Conservation (phyloP, 2,329 filamentous ascomycete species). For the Hypoxylon sp. region DNA sequence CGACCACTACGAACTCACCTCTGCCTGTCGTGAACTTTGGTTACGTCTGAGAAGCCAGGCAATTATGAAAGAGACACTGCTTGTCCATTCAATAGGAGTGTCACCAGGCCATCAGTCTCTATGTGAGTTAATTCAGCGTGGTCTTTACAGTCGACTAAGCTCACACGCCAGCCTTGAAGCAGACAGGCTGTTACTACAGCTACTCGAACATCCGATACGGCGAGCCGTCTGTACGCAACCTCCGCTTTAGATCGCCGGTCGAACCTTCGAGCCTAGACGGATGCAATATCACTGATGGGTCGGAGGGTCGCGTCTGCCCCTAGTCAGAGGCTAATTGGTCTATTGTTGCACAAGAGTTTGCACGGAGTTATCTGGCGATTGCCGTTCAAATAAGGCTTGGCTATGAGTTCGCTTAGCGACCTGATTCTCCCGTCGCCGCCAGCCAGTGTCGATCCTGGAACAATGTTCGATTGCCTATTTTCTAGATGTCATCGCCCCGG, state of each 20-base stretch:
- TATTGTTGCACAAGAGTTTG: constrained; percentile 1
- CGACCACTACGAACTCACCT: neutral
- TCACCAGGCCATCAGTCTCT: constrained; percentile 7
- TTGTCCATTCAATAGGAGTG: constrained; percentile 2
- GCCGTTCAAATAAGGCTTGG: constrained; percentile 5
- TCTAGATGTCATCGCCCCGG: constrained; percentile 15
- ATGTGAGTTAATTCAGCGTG: constrained; percentile 1
- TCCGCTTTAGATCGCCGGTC: constrained; percentile 13
- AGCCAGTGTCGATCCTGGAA: constrained; percentile 14
- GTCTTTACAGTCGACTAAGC: neutral
- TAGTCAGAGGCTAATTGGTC: constrained; percentile 7
- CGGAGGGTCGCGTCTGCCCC: constrained; percentile 10
- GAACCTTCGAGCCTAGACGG: constrained; percentile 2
- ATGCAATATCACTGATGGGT: constrained; percentile 2
- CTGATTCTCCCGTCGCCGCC: neutral
- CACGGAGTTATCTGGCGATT: constrained; percentile 5
- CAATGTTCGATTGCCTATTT: constrained; percentile 11
- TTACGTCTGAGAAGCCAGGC: neutral
- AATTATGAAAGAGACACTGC: neutral
- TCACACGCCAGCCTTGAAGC: constrained; percentile 5
- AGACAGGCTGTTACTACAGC: constrained; percentile 28
- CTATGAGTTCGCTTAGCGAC: constrained; percentile 6
- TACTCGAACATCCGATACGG: constrained; percentile 33
- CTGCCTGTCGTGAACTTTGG: constrained; percentile 7
- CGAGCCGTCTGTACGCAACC: constrained; percentile 11